phyloP scores from a whole-genome alignment of 352 stramenopile genomes.

The Phytophthora sojae region DNA sequence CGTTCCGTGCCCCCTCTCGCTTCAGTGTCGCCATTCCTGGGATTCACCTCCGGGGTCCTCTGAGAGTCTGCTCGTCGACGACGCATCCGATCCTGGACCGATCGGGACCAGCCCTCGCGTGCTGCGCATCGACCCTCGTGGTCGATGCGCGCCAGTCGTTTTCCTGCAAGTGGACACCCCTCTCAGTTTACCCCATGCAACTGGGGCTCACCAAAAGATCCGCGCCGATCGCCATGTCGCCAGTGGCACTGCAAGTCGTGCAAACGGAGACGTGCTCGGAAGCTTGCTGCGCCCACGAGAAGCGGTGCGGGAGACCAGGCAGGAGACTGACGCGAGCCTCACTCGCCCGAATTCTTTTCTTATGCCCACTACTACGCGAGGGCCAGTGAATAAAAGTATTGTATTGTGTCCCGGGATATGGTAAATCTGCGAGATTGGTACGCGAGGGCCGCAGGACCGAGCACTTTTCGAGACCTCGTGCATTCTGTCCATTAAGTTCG shows the following conservation, averaged over 20 bases:
- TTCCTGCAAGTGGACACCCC: slow-evolving; percentile 13
- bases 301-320: slow-evolving; percentile 16
- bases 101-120: slow-evolving; percentile 14
- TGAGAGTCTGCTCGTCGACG: slow-evolving; percentile 29
- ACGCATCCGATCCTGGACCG: slow-evolving; percentile 7
- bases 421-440: slow-evolving; percentile 6
- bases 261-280: slow-evolving; percentile 1
- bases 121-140: neutral
- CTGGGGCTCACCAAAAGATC: slow-evolving; percentile 29
- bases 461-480: slow-evolving; percentile 1
- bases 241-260: slow-evolving; percentile 18
- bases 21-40: slow-evolving; percentile 16
- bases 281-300: slow-evolving; percentile 9
- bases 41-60: slow-evolving; percentile 26
- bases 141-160: slow-evolving; percentile 28
- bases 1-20: slow-evolving; percentile 18
- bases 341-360: slow-evolving; percentile 13
- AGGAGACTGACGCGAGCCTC: slow-evolving; percentile 19
- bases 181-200: slow-evolving; percentile 34
- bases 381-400: slow-evolving; percentile 3
- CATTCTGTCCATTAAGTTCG: neutral
- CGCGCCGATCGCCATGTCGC: neutral
- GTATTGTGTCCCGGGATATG: too few species aligned
- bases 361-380: slow-evolving; percentile 37
- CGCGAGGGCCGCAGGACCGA: neutral